A percentile compares a stretch with the other conserved stretches of the same genome.
These are phyloP conservation scores for Aspergillus saccharolyticus DNA, from an alignment of 495 filamentous ascomycete species.

Conservation along the genomic window DNA sequence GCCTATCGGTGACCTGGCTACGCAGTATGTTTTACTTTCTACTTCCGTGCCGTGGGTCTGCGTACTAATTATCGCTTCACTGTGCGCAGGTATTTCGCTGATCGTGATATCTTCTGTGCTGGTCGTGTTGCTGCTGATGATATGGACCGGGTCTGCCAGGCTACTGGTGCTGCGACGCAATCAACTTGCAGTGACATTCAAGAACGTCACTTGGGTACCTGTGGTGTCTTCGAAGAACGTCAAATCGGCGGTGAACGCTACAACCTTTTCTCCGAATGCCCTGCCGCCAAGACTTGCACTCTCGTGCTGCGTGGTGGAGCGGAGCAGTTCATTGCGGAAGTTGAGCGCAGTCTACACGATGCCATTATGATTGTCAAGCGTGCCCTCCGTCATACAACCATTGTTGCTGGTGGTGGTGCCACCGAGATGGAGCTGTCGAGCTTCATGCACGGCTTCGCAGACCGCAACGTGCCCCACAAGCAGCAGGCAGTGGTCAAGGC, in stretches of 20 bases:
- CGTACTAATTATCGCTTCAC: conserved; percentile 11
- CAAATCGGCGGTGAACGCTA: conserved; percentile 96
- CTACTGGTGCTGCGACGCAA: conserved; percentile 85
- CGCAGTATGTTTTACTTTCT: conserved; percentile 58
- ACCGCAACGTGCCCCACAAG: conserved; percentile 87
- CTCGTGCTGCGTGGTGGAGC: conserved; percentile 91
- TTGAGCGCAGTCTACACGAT: conserved; percentile 94
- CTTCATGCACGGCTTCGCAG: conserved; percentile 86
- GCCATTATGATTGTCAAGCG: conserved; percentile 99
- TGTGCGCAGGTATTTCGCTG: conserved; percentile 71
- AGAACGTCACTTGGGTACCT: conserved; percentile 83
- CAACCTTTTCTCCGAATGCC: conserved; percentile 97
- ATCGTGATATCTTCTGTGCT: conserved; percentile 97
- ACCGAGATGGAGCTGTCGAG: conserved; percentile 95
- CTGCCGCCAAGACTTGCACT: conserved; percentile 93
- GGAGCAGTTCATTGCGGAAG: conserved; percentile 98
- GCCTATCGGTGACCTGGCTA: conserved; percentile 95
- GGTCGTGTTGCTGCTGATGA: conserved; percentile 90
- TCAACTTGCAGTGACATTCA: conserved; percentile 96
- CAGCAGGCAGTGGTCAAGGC: conserved; percentile 97
- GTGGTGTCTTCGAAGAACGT: conserved; percentile 85
- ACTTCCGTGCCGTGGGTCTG: neutral
- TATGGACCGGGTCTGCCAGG: conserved; percentile 92
- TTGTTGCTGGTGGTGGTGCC: conserved; percentile 93
- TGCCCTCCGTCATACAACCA: conserved; percentile 84